Conservation (phyloP, 352 stramenopile species). For the Globisporangium abappressorium region DNA sequence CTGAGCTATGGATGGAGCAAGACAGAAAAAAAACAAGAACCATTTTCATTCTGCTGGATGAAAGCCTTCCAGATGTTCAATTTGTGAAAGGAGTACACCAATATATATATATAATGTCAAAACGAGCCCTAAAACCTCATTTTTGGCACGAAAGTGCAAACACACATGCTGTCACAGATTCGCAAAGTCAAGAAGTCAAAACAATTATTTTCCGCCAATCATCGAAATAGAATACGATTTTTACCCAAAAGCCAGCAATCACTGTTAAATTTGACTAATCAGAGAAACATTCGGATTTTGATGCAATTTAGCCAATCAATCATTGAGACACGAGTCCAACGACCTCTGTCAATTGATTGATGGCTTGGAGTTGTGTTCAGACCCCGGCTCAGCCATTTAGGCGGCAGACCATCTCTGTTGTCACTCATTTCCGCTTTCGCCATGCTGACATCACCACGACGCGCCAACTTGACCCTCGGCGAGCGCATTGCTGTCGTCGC, state of each 20-base stretch:
- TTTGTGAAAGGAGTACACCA: not conserved
- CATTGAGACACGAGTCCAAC: not conserved
- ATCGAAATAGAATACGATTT: not conserved
- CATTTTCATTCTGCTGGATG: slow-evolving; percentile 2
- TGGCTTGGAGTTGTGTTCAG: not conserved
- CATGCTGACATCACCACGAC: not conserved
- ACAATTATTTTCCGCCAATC: not conserved
- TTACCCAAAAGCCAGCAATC: not conserved
- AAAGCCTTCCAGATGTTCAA: not conserved
- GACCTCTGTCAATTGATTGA: not conserved
- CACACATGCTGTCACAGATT: not conserved
- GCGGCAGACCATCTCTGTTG: not conserved
- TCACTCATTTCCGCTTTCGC: not conserved
- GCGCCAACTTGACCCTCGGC: not conserved
- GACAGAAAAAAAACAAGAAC: not conserved
- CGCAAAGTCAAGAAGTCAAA: not conserved
- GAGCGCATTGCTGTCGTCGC: not conserved
- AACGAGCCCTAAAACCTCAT: too few species aligned
- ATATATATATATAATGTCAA: too few species aligned
- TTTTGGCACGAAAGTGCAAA: too few species aligned
- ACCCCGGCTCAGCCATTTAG: not conserved
- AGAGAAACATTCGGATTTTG: not conserved
- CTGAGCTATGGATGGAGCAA: not conserved
- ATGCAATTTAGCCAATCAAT: not conserved
- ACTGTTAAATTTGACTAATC: not conserved